Base-by-base conservation (phyloP, 306 rosid genomes). In the Ochetophila trinervis region DNA sequence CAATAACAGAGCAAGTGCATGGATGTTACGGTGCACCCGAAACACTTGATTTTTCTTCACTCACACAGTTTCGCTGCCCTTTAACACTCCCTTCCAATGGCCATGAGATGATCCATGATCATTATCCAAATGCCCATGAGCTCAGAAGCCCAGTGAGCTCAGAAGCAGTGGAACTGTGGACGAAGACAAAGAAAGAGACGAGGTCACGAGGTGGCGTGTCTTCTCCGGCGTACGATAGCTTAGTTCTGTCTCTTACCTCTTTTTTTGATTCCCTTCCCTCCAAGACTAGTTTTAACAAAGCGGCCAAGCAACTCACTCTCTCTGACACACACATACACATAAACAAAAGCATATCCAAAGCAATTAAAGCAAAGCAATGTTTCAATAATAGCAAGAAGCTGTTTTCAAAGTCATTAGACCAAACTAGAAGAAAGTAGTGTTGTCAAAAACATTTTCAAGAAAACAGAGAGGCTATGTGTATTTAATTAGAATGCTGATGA, bases 291-390 rank as follows among this genome's bases (percentile, higher is more conserved):
- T 22, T 57, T 13, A n/a, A 47, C 62, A 67, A 73, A 73, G 27
- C 80, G 67, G 64, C 65, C 60, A 85, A 78, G 88, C 83, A 80
- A 83, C 69, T 52, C 32, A 5, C 37, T 59, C 54, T 16, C 19
- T 2, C 21, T 13, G 5, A 75, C 42, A 67, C 35, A 47, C 36
- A 12, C 24, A 13, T 49, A 34, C 23, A 44, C 54, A 51, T 2
- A 36, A 24, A 3, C 14, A 42, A 40, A 8, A 40, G 45, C 12
- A 40, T 40, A 40, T 40, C 14, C 13, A 6, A 37, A 45, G 13
- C 13, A 60, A 50, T 16, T 60, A n/a, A 71, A 52, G 73, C 73
- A 20, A 76, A 68, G 51, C 68, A 75, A 58, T 4, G 34, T 61
- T 71, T 64, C 23, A 37, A 32, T 4, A 16, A 61, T 80, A 69